Conservation (phyloP, 805 yeast genomes). For the Helenozyma baotianmanensis region DNA sequence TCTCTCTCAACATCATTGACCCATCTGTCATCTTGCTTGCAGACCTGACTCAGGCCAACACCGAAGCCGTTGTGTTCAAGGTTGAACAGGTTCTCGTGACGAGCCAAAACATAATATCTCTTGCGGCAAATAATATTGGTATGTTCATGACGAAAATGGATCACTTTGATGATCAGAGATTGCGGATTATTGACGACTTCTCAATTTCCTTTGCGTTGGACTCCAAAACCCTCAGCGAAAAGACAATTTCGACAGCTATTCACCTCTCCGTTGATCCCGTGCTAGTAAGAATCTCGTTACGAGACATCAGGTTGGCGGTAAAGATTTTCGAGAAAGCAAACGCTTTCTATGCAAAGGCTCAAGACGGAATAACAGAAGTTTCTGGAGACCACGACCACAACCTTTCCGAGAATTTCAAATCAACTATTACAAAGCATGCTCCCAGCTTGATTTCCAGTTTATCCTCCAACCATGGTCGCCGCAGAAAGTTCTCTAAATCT, state of each 20-base stretch:
- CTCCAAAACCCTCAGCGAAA: slow-evolving; percentile 56
- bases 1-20: slow-evolving; percentile 65
- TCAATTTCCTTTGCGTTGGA: slow-evolving; percentile 74
- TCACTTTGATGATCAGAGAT: slow-evolving; percentile 50
- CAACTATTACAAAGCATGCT: slow-evolving; percentile 58
- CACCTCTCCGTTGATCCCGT: slow-evolving; percentile 76
- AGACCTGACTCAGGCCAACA: slow-evolving; percentile 59
- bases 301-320: slow-evolving; percentile 81
- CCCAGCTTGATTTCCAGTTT: slow-evolving; percentile 57
- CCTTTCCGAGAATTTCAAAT: slow-evolving; percentile 62
- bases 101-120: slow-evolving; percentile 59
- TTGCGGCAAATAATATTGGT: slow-evolving; percentile 76
- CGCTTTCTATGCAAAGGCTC: slow-evolving; percentile 37
- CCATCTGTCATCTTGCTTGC: slow-evolving; percentile 78
- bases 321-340: slow-evolving; percentile 70
- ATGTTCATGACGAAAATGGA: slow-evolving; percentile 81
- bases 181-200: slow-evolving; percentile 85
- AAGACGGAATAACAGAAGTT: slow-evolving; percentile 6
- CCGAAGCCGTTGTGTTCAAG: slow-evolving; percentile 89
- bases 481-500: slow-evolving; percentile 1
- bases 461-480: slow-evolving; percentile 28
- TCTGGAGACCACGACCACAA: slow-evolving; percentile 26
- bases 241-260: slow-evolving; percentile 56
- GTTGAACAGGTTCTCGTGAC: slow-evolving; percentile 73
- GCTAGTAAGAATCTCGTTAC: slow-evolving; percentile 71